A percentile compares a stretch with the other conserved stretches of the same genome.
These are phyloP conservation scores for Rhizoclosmatium globosum DNA, from an alignment of 192 early-diverging fungal genomes.

Conservation along the genomic window DNA sequence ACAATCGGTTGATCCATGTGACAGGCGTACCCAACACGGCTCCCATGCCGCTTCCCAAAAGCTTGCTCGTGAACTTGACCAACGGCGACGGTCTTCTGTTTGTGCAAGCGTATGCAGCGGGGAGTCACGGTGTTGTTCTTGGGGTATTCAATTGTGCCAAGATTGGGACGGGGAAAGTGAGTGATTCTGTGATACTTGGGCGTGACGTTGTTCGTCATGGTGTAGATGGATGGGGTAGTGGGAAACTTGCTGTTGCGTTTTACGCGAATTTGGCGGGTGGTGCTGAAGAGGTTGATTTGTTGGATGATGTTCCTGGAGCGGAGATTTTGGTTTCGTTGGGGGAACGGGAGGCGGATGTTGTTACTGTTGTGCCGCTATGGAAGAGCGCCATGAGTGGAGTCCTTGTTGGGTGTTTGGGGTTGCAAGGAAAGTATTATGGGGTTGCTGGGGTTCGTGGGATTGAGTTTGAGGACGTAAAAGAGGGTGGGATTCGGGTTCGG, in stretches of 20 bases:
- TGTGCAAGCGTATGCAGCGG: background rate
- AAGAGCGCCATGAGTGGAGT: conserved; percentile 2
- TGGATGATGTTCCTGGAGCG: background rate
- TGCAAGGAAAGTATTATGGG: conserved; percentile 17
- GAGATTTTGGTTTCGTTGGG: background rate
- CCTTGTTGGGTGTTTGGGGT: conserved; percentile 8
- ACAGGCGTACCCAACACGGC: background rate
- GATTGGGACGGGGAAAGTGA: background rate
- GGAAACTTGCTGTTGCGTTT: background rate
- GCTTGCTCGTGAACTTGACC: background rate
- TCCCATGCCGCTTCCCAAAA: background rate
- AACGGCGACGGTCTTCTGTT: conserved; percentile 1
- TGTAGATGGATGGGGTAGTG: background rate
- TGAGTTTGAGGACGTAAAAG: conserved; percentile 13
- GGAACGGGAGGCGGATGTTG: conserved; percentile 1
- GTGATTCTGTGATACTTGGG: background rate
- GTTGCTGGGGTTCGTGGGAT: background rate
- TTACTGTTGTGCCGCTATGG: conserved; percentile 4
- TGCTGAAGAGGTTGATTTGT: background rate
- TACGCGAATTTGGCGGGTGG: too few relatives aligned
- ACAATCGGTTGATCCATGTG: background rate
- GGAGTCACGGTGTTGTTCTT: conserved; percentile 7
- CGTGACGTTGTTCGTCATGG: background rate
- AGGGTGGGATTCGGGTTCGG: background rate
- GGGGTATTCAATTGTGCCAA: conserved; percentile 15